Conservation (phyloP, 768 basidiomycete genomes). For the Albatrellus ellisii region DNA sequence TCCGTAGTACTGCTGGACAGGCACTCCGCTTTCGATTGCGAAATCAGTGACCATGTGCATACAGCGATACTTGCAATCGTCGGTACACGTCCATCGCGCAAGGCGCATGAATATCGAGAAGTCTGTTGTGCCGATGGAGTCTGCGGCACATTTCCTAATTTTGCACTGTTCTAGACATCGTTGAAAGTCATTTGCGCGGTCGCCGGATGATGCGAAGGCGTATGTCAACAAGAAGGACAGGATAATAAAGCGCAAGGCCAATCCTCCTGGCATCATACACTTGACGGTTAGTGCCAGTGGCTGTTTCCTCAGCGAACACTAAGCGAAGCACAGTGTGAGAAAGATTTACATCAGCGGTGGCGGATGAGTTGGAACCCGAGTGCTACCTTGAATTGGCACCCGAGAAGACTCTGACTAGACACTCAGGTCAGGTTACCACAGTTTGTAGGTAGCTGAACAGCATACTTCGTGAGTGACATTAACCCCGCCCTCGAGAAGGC, state of each 20-base stretch:
- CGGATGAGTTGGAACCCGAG: no score
- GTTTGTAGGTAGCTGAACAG: no score
- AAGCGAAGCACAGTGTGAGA: no score
- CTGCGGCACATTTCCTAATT: constrained; percentile 23
- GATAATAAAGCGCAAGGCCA: not conserved
- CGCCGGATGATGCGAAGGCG: constrained; percentile 24
- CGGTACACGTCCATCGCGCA: constrained; percentile 78
- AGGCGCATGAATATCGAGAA: constrained; percentile 31
- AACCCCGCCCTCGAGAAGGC: no score
- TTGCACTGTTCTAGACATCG: constrained; percentile 19
- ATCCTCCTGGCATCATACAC: no score
- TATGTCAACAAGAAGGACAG: not conserved
- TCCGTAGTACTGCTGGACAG: constrained; percentile 74
- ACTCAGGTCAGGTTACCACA: no score
- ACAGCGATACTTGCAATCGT: constrained; percentile 84
- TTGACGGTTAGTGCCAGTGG: no score
- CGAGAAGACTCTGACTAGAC: no score
- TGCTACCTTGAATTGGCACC: no score
- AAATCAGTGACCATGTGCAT: constrained; percentile 65
- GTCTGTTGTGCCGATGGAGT: constrained; percentile 15
- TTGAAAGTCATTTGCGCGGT: constrained; percentile 20
- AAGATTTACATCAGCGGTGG: no score
- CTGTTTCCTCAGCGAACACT: no score
- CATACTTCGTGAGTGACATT: no score
- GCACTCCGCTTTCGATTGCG: constrained; percentile 27